phyloP scores from a whole-genome alignment of 2,329 filamentous ascomycete genomes.

The Neonectria sp. region DNA sequence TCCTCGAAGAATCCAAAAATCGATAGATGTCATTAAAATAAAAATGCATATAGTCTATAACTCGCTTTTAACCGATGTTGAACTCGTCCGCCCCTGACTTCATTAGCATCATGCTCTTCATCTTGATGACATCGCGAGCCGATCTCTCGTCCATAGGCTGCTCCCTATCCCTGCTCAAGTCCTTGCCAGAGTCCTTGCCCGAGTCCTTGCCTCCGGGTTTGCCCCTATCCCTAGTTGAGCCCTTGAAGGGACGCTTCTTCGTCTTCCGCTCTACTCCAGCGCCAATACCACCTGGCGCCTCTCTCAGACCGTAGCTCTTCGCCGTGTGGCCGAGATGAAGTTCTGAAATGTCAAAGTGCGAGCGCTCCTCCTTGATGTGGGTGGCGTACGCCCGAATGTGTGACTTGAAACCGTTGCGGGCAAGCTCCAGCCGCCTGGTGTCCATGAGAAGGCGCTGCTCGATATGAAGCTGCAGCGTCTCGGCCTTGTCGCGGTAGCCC shows the following conservation, averaged over 20 bases:
- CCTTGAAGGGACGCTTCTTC: slow-evolving; percentile 56
- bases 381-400: slow-evolving; percentile 97
- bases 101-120: slow-evolving; percentile 76
- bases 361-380: slow-evolving; percentile 87
- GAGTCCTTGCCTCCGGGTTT: slow-evolving; percentile 51
- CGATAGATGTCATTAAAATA: not conserved
- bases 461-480: slow-evolving; percentile 71
- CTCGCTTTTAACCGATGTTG: slow-evolving; percentile 70
- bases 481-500: slow-evolving; percentile 66
- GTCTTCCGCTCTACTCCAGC: slow-evolving; percentile 66
- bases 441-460: slow-evolving; percentile 74
- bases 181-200: slow-evolving; percentile 33
- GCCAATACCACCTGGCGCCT: slow-evolving; percentile 88
- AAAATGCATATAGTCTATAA: slow-evolving; percentile 6
- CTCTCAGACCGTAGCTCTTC: slow-evolving; percentile 92
- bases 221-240: slow-evolving; percentile 54
- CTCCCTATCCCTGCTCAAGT: slow-evolving; percentile 53
- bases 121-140: slow-evolving; percentile 65
- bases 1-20: not conserved
- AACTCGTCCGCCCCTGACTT: slow-evolving; percentile 77
- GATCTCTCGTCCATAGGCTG: slow-evolving; percentile 53
- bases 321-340: slow-evolving; percentile 94
- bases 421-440: slow-evolving; percentile 81
- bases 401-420: slow-evolving; percentile 88
- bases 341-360: slow-evolving; percentile 91